A percentile compares a stretch with the other conserved stretches of the same genome.
phyloP scores from a whole-genome alignment of 140 eudicot genomes.

The Anethum foeniculum region DNA sequence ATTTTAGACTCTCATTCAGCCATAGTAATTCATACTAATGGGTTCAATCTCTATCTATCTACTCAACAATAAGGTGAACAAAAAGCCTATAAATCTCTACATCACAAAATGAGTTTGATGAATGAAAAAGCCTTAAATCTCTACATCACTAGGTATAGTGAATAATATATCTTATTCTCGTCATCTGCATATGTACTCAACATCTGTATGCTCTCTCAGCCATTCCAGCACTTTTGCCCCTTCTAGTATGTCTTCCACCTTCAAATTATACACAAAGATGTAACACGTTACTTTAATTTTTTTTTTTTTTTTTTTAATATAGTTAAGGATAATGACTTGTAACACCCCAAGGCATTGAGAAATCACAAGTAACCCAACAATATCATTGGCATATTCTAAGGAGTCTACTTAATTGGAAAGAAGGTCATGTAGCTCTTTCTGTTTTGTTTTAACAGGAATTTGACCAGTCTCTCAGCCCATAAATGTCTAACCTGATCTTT shows the following conservation, averaged over 20 bases:
- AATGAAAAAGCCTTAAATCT: background rate
- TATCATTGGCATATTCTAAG: background rate
- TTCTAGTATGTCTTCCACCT: constrained; percentile 89
- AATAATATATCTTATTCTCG: background rate
- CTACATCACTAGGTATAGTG: background rate
- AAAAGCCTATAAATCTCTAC: background rate
- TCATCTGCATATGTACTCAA: constrained; percentile 52
- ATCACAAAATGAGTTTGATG: background rate
- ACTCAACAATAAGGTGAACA: background rate
- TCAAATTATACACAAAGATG: constrained; percentile 9
- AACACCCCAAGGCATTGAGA: background rate
- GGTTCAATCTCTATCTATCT: background rate
- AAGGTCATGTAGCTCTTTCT: background rate
- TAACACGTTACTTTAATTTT: background rate
- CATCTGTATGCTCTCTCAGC: constrained; percentile 70
- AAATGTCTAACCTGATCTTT: constrained; percentile 52
- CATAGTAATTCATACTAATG: background rate
- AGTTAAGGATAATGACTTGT: background rate
- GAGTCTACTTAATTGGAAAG: background rate
- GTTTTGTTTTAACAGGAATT: background rate
- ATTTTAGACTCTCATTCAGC: background rate
- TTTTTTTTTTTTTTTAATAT: background rate
- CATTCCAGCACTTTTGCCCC: constrained; percentile 98
- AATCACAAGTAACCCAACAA: background rate
- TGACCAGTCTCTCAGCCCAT: background rate